Percentiles rank a stretch among this genome's conserved stretches.
Conservation (phyloP, 345 rosid species). For the Ailanthus altissimus region DNA sequence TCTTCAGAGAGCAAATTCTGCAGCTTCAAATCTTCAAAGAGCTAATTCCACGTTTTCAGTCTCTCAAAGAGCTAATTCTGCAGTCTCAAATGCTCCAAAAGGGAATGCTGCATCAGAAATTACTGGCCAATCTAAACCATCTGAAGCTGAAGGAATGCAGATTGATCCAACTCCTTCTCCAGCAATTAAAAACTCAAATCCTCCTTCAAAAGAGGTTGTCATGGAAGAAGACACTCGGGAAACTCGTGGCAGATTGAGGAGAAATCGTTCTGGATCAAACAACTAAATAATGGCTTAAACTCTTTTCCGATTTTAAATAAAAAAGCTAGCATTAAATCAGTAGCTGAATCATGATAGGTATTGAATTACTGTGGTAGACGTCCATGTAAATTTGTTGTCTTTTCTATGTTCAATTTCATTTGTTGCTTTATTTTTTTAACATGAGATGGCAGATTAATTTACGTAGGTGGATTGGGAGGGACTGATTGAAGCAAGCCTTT, state of each 20-base stretch:
- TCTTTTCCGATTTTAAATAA: conserved; percentile 22
- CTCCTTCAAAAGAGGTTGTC: conserved; percentile 52
- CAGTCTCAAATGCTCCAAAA: conserved; percentile 28
- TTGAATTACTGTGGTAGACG: conserved; percentile 26
- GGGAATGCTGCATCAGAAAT: conserved; percentile 39
- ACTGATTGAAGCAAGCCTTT: no score
- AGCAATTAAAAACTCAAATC: conserved; percentile 34
- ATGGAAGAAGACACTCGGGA: conserved; percentile 47
- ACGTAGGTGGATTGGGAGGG: not conserved
- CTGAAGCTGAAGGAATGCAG: conserved; percentile 49
- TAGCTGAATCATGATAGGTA: conserved; percentile 34
- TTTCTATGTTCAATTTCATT: conserved; percentile 37
- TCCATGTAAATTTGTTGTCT: conserved; percentile 46
- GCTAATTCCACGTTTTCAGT: conserved; percentile 16
- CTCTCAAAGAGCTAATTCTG: conserved; percentile 1
- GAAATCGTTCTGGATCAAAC: conserved; percentile 43
- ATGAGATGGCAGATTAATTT: conserved; percentile 18
- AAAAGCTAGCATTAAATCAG: conserved; percentile 33
- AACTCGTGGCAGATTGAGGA: conserved; percentile 52
- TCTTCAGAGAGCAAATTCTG: conserved; percentile 1
- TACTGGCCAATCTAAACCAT: conserved; percentile 34
- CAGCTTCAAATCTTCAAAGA: conserved; percentile 24
- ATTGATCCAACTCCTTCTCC: conserved; percentile 46
- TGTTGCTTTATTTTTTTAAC: conserved; percentile 46
- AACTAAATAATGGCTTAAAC: conserved; percentile 25